Percentiles rank a stretch among this genome's conserved stretches.
Evolutionary conservation across 495 filamentous ascomycete species (phyloP).

Genomic region (Tuber calosporum): DNA sequence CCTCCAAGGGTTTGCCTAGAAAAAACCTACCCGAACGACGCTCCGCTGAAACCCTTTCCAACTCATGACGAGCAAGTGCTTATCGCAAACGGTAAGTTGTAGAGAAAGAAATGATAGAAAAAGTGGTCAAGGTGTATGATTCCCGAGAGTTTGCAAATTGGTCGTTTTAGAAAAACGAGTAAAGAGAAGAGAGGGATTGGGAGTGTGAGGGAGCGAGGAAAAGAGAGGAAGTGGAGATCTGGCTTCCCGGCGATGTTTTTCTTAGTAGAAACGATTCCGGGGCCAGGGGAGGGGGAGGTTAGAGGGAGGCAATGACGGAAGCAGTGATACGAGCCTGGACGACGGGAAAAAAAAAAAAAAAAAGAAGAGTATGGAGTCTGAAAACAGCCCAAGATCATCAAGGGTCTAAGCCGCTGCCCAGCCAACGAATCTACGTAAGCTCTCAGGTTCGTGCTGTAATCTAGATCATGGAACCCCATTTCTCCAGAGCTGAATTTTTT

Average conservation of each 20-base stretch:
- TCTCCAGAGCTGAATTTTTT: neutral
- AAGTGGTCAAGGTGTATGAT: constrained; percentile 13
- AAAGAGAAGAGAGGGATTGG: constrained; percentile 10
- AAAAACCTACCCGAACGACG: constrained; percentile 60
- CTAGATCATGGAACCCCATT: neutral
- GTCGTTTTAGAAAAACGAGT: constrained; percentile 1
- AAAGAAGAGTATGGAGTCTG: neutral
- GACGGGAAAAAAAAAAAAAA: neutral
- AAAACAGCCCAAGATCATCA: neutral
- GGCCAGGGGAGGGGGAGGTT: constrained; percentile 21
- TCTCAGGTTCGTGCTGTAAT: neutral
- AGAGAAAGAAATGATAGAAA: constrained; percentile 7
- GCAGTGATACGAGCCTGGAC: constrained; percentile 14
- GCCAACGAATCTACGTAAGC: constrained; percentile 2
- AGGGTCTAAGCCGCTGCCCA: constrained; percentile 2
- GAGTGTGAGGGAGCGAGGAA: constrained; percentile 2
- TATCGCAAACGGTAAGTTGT: neutral
- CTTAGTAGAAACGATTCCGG: constrained; percentile 24
- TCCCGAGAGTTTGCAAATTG: neutral
- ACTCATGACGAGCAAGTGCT: constrained; percentile 58
- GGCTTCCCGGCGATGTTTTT: constrained; percentile 24
- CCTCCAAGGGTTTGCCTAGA: constrained; percentile 15
- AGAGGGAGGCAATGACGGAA: constrained; percentile 35
- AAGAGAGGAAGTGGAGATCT: constrained; percentile 25
- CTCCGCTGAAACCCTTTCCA: constrained; percentile 93